A percentile compares a stretch with the other conserved stretches of the same genome.
phyloP scores from a whole-genome alignment of 192 early-diverging fungal genomes.

The Entomortierella parvispora region DNA sequence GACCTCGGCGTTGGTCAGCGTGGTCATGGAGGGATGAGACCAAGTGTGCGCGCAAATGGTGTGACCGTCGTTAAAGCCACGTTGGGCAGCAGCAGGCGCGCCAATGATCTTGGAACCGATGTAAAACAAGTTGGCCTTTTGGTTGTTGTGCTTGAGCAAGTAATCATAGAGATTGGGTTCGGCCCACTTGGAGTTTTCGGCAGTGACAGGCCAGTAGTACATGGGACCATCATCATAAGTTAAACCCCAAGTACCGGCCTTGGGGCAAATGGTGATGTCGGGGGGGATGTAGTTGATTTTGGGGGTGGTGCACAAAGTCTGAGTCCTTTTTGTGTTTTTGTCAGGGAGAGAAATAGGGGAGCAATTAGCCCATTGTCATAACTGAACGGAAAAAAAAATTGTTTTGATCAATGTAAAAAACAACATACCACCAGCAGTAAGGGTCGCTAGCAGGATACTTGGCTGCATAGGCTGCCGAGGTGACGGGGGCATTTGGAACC shows the following conservation, averaged over 20 bases:
- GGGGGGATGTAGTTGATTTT: slow-evolving; percentile 35
- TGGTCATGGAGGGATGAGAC: slow-evolving; percentile 60
- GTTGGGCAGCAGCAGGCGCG: slow-evolving; percentile 33
- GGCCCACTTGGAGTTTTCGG: slow-evolving; percentile 24
- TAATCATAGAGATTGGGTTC: slow-evolving; percentile 55
- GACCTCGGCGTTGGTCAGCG: slow-evolving; percentile 42
- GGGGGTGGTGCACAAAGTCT: slow-evolving; percentile 29
- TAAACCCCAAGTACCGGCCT: slow-evolving; percentile 17
- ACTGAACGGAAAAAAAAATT: background rate
- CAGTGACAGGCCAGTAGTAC: slow-evolving; percentile 23
- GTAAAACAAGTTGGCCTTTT: slow-evolving; percentile 55
- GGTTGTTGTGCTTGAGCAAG: slow-evolving; percentile 44
- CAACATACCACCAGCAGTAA: slow-evolving; percentile 10
- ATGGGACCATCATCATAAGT: slow-evolving; percentile 48
- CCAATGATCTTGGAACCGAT: slow-evolving; percentile 55
- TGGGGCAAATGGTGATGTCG: slow-evolving; percentile 49
- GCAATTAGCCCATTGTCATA: background rate
- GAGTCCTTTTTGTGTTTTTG: slow-evolving; percentile 43
- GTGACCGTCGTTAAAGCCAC: slow-evolving; percentile 53
- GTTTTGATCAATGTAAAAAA: background rate
- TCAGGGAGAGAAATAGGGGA: slow-evolving; percentile 18
- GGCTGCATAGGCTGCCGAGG: background rate
- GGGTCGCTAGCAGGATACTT: slow-evolving; percentile 2
- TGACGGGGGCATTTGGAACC: slow-evolving; percentile 34
- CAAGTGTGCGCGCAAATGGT: slow-evolving; percentile 63